Base-by-base conservation (phyloP, 116 monocot genomes). In the Posidonia oceanica region DNA sequence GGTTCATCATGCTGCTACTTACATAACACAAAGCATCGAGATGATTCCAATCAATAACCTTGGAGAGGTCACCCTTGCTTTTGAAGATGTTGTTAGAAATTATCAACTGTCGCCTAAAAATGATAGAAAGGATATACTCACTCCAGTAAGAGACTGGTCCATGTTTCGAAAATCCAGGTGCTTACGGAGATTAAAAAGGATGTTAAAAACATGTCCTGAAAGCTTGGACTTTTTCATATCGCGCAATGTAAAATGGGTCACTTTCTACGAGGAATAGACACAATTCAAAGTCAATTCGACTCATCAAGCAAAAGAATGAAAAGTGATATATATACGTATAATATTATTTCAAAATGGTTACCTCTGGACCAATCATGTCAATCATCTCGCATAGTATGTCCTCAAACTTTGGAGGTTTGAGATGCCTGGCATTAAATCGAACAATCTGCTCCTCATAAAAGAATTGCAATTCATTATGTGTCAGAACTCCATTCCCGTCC, bases 391-490 rank as follows among this genome's bases (percentile, higher is more conserved):
- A 92, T 29, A 92, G 71, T 69, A 92, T 88, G 70, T 92, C 88
- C 63, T 88, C 92, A 67, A 92, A 92, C 4, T 82, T 76, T 14
- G 88, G 81, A 78, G 83, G 86, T 64, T 88, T n/a, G n/a, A n/a
- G n/a, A n/a, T n/a, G n/a, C 92, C 54, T 86, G 80, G 21, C 92
- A 92, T 88, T n/a, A n/a, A n/a, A n/a, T 52, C 92, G 81, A 82
- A 88, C 84, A 59, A 93, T 67, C 76, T 93, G 93, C 71, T 93
- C 93, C 69, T 93, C 93, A 69, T 86, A 93, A 67, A 93, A 93
- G 68, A 86, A 93, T 53, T 82, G 86, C 86, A 93, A 78, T 63
- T 93, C 89, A 70, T 86, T 84, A n/a, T 62, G 68, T 66, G 93
- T 89, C 39, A 93, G 73, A 68, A 89, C 81, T 51, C 84, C 83